phyloP scores from a whole-genome alignment of 2,329 filamentous ascomycete species.

The Orbilia quercus region DNA sequence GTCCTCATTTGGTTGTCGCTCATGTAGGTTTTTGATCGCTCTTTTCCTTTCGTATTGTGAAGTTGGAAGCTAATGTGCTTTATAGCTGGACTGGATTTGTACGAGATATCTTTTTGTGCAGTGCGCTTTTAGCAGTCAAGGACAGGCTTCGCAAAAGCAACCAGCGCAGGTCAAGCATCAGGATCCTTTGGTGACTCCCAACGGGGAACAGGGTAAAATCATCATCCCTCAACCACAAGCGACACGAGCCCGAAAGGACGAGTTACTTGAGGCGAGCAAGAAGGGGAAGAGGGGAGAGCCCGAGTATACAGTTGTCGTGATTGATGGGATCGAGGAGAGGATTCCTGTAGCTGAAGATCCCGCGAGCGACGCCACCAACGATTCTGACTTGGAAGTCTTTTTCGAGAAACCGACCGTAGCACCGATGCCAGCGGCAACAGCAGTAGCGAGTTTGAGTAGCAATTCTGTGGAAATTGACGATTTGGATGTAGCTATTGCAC shows the following conservation, averaged over 20 bases:
- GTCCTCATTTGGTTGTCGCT: constrained; percentile 43
- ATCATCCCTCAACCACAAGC: constrained; percentile 62
- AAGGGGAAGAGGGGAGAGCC: constrained; percentile 45
- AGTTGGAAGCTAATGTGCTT: constrained; percentile 67
- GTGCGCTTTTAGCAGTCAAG: constrained; percentile 43
- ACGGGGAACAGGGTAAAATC: constrained; percentile 62
- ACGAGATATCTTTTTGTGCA: constrained; percentile 82
- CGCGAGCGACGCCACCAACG: constrained; percentile 49
- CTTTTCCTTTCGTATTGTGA: not conserved
- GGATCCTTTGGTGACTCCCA: constrained; percentile 59
- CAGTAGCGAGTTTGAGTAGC: too few relatives aligned
- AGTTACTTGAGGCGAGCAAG: constrained; percentile 30
- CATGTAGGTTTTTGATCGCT: constrained; percentile 46
- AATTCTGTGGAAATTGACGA: constrained; percentile 20
- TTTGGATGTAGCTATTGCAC: constrained; percentile 50
- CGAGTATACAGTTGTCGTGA: constrained; percentile 30
- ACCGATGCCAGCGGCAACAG: not conserved
- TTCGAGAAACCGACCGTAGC: constrained; percentile 5
- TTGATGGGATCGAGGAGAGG: constrained; percentile 49
- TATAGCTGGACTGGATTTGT: constrained; percentile 85
- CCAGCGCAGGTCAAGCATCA: constrained; percentile 61
- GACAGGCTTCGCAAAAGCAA: constrained; percentile 24
- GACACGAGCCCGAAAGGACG: constrained; percentile 48
- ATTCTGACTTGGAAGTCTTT: constrained; percentile 48
- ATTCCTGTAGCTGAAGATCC: constrained; percentile 49